phyloP scores from a whole-genome alignment of 2,329 filamentous ascomycete genomes.

The Neurospora sp. region DNA sequence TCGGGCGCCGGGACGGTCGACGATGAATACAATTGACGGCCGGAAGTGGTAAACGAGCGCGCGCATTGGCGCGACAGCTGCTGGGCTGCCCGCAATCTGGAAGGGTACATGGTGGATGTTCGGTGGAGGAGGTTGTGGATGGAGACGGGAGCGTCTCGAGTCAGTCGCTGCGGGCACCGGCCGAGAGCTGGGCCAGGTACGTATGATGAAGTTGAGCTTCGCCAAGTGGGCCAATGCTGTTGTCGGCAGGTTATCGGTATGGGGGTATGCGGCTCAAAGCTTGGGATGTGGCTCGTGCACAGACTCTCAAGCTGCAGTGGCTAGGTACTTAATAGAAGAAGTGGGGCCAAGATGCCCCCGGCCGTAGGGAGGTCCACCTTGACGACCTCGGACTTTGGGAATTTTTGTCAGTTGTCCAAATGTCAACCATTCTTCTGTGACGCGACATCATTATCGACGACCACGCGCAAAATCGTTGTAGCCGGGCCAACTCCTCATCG shows the following conservation, averaged over 20 bases:
- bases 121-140: constrained; percentile 4
- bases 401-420: background rate
- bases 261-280: background rate
- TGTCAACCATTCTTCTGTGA: background rate
- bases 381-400: background rate
- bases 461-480: background rate
- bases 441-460: background rate
- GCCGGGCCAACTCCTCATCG: background rate
- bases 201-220: background rate
- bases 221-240: background rate
- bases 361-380: background rate
- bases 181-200: constrained; percentile 2
- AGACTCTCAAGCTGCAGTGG: background rate
- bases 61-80: constrained; percentile 35
- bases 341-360: background rate
- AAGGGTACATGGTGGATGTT: constrained; percentile 36
- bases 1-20: constrained; percentile 29
- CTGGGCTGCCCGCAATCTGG: constrained; percentile 30
- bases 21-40: constrained; percentile 34
- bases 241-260: background rate
- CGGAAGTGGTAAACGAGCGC: constrained; percentile 37
- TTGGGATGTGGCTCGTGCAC: background rate
- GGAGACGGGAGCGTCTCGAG: constrained; percentile 4
- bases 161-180: constrained; percentile 9
- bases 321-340: background rate